Conservation (phyloP, 805 yeast genomes). For the Pichia cabralensis region DNA sequence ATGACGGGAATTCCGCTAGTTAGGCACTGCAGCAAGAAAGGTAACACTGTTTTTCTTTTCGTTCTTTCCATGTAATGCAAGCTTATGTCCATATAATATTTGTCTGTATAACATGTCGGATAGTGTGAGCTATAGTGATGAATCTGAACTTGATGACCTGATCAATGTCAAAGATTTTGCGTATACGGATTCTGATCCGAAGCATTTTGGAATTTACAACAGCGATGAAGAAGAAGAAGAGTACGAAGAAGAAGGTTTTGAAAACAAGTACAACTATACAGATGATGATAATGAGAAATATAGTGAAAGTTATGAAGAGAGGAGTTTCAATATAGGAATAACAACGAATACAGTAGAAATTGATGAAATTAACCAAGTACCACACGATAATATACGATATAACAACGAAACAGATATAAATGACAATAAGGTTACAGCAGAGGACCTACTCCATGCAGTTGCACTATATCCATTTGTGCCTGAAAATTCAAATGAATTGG, state of each 20-base stretch:
- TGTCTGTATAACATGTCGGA: too few species aligned
- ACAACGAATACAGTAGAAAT: too few species aligned
- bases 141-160: constrained; percentile 1
- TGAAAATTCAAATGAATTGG: constrained; percentile 89
- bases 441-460: constrained; percentile 40
- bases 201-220: constrained; percentile 46
- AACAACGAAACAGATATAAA: background rate
- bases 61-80: too few species aligned
- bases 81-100: too few species aligned
- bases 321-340: background rate
- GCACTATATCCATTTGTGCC: constrained; percentile 87
- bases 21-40: too few species aligned
- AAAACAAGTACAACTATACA: background rate
- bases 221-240: constrained; percentile 17
- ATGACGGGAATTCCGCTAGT: too few species aligned
- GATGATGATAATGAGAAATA: background rate
- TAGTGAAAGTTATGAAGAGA: background rate
- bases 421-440: background rate
- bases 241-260: constrained; percentile 13
- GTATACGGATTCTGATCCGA: constrained; percentile 57
- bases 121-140: constrained; percentile 2
- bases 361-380: background rate
- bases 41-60: too few species aligned
- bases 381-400: background rate
- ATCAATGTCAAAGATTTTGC: constrained; percentile 62